Evolutionary conservation across 176 grass and related monocot species (phyloP).

Genomic region (Stipa capillata): DNA sequence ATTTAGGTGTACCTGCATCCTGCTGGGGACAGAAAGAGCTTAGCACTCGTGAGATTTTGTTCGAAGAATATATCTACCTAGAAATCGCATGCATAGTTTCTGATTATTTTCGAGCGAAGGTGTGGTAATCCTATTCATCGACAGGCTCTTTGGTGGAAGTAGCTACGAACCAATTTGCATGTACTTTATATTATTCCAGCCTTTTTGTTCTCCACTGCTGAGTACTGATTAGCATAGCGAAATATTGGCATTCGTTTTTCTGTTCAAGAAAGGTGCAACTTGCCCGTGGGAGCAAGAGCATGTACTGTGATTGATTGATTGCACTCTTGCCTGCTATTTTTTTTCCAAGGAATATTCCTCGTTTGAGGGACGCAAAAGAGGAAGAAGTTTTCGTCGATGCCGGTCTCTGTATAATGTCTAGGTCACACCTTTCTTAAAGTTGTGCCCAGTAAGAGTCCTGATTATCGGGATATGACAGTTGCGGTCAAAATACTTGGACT

Average conservation of each 20-base stretch:
- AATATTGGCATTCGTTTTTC: background rate
- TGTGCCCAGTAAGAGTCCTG: too few relatives aligned
- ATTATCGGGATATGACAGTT: too few relatives aligned
- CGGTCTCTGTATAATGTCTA: background rate
- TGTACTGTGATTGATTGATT: background rate
- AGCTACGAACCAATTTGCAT: background rate
- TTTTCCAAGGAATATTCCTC: background rate
- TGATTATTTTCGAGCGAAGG: background rate
- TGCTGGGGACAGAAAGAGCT: background rate
- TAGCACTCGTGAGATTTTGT: background rate
- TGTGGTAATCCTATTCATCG: background rate
- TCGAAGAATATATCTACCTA: background rate
- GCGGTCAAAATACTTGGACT: too few relatives aligned
- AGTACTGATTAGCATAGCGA: background rate
- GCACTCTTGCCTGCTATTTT: background rate
- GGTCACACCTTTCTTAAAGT: background rate
- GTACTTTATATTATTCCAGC: background rate
- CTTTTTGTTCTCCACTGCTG: background rate
- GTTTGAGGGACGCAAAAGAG: background rate
- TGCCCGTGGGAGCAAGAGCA: background rate
- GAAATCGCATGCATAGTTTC: background rate
- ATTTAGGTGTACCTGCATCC: background rate
- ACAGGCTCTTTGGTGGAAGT: background rate
- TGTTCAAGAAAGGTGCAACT: background rate
- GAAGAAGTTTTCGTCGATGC: background rate